Evolutionary conservation across 2,329 filamentous ascomycete genomes (phyloP), one percentile per base, ranked within the genome.

Genomic region (Shiraia sp.): DNA sequence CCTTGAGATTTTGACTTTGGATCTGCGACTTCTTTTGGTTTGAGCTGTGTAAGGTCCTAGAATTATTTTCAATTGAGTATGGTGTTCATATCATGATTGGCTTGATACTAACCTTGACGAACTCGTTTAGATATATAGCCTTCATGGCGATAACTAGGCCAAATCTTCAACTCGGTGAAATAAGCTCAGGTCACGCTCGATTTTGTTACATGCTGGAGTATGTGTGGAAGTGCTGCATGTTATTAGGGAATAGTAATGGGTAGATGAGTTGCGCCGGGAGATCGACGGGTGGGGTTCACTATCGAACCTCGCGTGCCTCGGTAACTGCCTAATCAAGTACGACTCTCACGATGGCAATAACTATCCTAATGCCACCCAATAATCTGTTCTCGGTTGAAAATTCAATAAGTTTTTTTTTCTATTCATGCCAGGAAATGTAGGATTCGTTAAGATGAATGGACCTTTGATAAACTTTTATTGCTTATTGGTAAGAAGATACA

Each of bases 1-100:
- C 75, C 62, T 22, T 63, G 55, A 8, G 61, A 45, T 23, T 65
- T 62, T 3, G 66, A 55, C 12, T 53, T 40, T 8, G 73, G 72
- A 9, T 49, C 42, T 5, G 71, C 61, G 9, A 57, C 39, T 10
- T 51, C 36, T 17, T 36, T 41, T 6, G 56, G 47, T 24, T 35
- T 32, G 4, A 68, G 38, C 65, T 57, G 28, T 58, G 55, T 15
- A 48, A 70, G 40, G 66, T 67, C 43, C 62, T 65, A n/a, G 27
- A 10, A 22, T 15, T 36, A 26, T 14, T 28, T 14, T 22, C 8
- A 22, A 8, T 8, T 8, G 19, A 22, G 19, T 22, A 8, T 22
- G 14, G n/a, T 30, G 6, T 5, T 9, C 3, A 12, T 19, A 16
- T n/a, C n/a, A 31, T 23, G 12, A n/a, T 14, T 9, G 6, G 28